phyloP scores from a whole-genome alignment of 495 filamentous ascomycete genomes.

The Penicillium odoratum region DNA sequence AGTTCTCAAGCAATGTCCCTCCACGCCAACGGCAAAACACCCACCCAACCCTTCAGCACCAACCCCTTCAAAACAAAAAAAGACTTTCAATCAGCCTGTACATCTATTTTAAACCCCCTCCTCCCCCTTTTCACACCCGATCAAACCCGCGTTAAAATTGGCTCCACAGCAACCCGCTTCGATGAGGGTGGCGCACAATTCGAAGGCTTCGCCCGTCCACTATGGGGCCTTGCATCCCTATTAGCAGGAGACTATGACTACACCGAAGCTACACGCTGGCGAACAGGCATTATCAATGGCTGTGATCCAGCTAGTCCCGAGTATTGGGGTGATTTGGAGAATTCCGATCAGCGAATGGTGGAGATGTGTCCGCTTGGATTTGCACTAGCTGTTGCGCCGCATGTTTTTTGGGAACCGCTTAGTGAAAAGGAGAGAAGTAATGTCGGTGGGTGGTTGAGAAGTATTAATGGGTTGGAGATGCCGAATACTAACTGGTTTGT shows the following conservation, averaged over 20 bases:
- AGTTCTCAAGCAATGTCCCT: constrained; percentile 27
- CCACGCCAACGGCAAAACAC: constrained; percentile 32
- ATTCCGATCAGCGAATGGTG: constrained; percentile 81
- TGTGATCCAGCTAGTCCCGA: constrained; percentile 65
- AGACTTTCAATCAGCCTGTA: constrained; percentile 58
- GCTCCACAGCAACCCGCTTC: constrained; percentile 66
- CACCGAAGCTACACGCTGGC: constrained; percentile 60
- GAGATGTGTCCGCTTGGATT: constrained; percentile 77
- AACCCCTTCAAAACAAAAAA: constrained; percentile 39
- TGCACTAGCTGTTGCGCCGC: constrained; percentile 61
- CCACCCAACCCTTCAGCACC: constrained; percentile 32
- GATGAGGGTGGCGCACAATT: constrained; percentile 76
- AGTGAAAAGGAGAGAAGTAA: constrained; percentile 57
- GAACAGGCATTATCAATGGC: constrained; percentile 64
- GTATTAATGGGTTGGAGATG: constrained; percentile 73
- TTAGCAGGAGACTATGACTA: constrained; percentile 66
- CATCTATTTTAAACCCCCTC: constrained; percentile 61
- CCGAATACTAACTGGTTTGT: constrained; percentile 50
- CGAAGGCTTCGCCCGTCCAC: constrained; percentile 71
- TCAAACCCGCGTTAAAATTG: constrained; percentile 57
- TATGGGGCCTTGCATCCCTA: constrained; percentile 72
- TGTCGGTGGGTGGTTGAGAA: constrained; percentile 66
- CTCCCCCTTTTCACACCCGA: constrained; percentile 62
- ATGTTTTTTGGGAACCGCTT: constrained; percentile 63
- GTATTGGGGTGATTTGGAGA: constrained; percentile 72